phyloP scores from a whole-genome alignment of 805 yeast genomes.

The Monosporozyma unispora region DNA sequence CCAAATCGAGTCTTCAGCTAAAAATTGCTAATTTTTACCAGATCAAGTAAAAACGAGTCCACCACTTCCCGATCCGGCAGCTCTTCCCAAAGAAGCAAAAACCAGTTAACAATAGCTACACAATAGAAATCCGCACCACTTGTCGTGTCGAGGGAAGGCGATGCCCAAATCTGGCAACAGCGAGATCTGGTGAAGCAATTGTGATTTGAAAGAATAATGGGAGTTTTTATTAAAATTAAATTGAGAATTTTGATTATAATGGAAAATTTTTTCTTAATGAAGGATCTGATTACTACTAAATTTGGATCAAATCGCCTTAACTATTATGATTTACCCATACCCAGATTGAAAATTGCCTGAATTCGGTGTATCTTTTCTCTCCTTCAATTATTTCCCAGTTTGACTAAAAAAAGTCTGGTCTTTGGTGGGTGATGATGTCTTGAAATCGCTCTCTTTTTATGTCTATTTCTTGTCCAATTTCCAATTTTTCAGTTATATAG shows the following conservation, averaged over 20 bases:
- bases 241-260: not conserved
- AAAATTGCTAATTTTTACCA: not conserved
- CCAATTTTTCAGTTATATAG: not conserved
- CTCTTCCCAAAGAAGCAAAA: slow-evolving; percentile 1
- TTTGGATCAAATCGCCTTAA: not conserved
- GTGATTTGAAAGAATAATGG: not conserved
- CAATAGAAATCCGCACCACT: not conserved
- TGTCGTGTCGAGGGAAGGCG: not conserved
- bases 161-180: not conserved
- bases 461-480: not conserved
- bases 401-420: not conserved
- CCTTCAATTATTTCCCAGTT: not conserved
- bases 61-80: not conserved
- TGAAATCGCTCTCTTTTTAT: not conserved
- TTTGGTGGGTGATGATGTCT: not conserved
- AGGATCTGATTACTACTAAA: not conserved
- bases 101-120: not conserved
- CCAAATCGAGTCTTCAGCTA: not conserved
- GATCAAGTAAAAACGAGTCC: not conserved
- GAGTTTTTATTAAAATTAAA: too few species aligned
- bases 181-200: not conserved
- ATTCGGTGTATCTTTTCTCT: not conserved
- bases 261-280: not conserved
- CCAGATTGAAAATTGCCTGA: not conserved
- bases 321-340: not conserved